These are phyloP conservation scores for Eucalyptus grandis DNA, from an alignment of 345 rosid genomes.

Conservation along the genomic window DNA sequence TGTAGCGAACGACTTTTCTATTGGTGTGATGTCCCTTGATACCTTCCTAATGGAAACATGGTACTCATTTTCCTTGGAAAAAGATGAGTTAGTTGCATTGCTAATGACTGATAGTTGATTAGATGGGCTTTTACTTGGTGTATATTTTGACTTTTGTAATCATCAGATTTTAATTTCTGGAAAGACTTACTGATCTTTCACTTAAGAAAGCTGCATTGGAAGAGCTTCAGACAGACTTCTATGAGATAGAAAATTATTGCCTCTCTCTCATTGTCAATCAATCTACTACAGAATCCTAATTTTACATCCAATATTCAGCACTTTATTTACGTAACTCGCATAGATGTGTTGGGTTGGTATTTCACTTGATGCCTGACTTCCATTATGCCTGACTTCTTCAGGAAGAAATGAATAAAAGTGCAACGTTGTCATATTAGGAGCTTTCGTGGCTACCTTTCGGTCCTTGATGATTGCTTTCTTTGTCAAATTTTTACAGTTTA, in stretches of 20 bases:
- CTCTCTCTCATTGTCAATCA: background rate
- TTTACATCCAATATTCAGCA: background rate
- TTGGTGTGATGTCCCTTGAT: background rate
- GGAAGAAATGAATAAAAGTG: background rate
- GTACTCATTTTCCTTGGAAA: background rate
- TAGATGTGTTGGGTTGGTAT: background rate
- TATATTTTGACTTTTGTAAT: background rate
- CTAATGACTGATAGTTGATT: background rate
- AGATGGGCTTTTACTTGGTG: background rate
- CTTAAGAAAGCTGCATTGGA: background rate
- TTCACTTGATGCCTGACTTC: background rate
- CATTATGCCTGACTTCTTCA: background rate
- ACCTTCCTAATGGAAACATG: background rate
- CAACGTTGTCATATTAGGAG: background rate
- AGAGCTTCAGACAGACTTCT: background rate
- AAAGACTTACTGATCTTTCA: background rate
- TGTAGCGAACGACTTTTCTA: background rate
- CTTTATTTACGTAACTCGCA: background rate
- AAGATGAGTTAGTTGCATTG: background rate
- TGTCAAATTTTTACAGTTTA: constrained; percentile 45
- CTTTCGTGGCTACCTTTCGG: background rate
- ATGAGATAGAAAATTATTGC: background rate
- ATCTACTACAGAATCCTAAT: background rate
- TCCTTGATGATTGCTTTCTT: background rate
- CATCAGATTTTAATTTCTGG: background rate